These are phyloP conservation scores for Tricholoma saponaceum DNA, from an alignment of 768 basidiomycete species.

Conservation along the genomic window DNA sequence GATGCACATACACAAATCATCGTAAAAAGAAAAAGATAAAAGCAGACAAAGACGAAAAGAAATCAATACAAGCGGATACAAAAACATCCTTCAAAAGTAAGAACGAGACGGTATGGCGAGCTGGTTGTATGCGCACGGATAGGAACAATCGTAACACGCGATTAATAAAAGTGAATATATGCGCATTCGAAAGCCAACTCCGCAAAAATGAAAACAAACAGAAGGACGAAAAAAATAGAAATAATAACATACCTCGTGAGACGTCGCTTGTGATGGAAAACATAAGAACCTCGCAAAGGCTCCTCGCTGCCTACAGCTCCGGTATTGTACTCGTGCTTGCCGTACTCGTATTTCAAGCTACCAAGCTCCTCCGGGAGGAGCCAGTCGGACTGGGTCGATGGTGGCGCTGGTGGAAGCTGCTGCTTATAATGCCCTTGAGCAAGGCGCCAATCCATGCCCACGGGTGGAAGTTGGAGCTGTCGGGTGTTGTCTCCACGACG, in stretches of 20 bases:
- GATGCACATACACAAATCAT: too few relatives aligned
- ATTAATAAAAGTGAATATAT: background rate
- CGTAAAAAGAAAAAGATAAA: too few relatives aligned
- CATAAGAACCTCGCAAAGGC: slow-evolving; percentile 1
- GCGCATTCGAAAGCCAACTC: background rate
- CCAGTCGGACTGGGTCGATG: slow-evolving; percentile 6
- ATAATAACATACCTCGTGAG: slow-evolving; percentile 2
- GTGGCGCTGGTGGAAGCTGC: slow-evolving; percentile 12
- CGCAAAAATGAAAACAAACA: background rate
- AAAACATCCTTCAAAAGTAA: background rate
- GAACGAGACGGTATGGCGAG: background rate
- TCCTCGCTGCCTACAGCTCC: slow-evolving; percentile 6
- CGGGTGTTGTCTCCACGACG: slow-evolving; percentile 26
- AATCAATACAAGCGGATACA: too few relatives aligned
- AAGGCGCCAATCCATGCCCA: slow-evolving; percentile 33
- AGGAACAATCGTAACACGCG: background rate
- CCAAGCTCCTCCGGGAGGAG: slow-evolving; percentile 3
- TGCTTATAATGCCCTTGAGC: slow-evolving; percentile 28
- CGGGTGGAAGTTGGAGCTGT: slow-evolving; percentile 16
- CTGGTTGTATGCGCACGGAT: background rate
- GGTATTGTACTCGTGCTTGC: slow-evolving; percentile 5
- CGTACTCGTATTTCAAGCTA: background rate
- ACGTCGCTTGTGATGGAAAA: slow-evolving; percentile 3
- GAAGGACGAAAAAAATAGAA: background rate
- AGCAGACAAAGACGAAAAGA: background rate